Percentiles rank a stretch among this genome's conserved stretches.
Conservation (phyloP, 2,329 filamentous ascomycete species). For the Reticulascus tulasneorum region DNA sequence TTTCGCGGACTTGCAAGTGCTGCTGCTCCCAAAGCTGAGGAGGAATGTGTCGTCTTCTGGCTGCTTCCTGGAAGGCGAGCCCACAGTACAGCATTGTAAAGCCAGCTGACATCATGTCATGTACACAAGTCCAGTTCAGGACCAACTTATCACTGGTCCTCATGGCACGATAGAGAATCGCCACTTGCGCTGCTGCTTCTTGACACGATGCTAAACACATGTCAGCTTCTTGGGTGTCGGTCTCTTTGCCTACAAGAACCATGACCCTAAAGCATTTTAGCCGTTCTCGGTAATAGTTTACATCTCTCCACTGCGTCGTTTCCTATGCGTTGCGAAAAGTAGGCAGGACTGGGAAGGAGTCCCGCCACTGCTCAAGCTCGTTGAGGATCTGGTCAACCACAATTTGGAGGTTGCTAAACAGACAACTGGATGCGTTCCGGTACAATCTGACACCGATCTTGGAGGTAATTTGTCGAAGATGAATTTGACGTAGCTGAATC, state of each 20-base stretch:
- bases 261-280: not conserved
- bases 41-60: not conserved
- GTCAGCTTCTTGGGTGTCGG: not conserved
- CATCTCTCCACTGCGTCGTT: not conserved
- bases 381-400: not conserved
- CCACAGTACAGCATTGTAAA: not conserved
- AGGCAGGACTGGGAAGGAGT: not conserved
- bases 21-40: not conserved
- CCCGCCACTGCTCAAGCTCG: not conserved
- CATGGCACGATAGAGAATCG: not conserved
- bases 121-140: constrained; percentile 1
- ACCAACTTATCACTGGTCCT: not conserved
- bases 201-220: not conserved
- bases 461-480: not conserved
- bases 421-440: not conserved
- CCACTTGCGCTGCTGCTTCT: not conserved
- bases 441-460: not conserved
- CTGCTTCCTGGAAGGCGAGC: not conserved
- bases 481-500: not conserved
- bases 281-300: constrained; percentile 1
- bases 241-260: not conserved
- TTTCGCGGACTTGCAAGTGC: not conserved
- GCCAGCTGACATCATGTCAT: constrained; percentile 3
- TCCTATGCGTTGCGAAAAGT: not conserved
- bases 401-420: not conserved